Conservation (phyloP, 2,329 filamentous ascomycete genomes). For the Hypoxylon sp. region DNA sequence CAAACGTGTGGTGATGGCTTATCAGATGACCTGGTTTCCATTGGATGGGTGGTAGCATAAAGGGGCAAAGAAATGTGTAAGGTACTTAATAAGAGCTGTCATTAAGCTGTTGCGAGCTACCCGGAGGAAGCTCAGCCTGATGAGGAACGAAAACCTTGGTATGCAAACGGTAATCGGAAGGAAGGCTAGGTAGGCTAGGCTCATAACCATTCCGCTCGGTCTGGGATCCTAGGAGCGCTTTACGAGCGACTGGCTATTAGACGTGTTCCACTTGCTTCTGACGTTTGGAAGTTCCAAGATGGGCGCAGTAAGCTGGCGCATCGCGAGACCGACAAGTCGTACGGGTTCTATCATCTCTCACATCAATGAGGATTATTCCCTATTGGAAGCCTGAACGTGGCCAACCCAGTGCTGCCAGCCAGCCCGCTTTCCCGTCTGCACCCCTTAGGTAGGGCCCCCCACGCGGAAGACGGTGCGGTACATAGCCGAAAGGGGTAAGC, state of each 20-base stretch:
- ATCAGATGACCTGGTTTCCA: slow-evolving; percentile 32
- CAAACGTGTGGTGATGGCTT: slow-evolving; percentile 31
- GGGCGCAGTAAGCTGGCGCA: slow-evolving; percentile 22
- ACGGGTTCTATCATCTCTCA: slow-evolving; percentile 25
- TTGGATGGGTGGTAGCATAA: slow-evolving; percentile 24
- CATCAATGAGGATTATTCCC: slow-evolving; percentile 15
- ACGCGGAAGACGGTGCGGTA: slow-evolving; percentile 35
- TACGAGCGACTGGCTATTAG: slow-evolving; percentile 20
- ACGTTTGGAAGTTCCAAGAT: slow-evolving; percentile 21
- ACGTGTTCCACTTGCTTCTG: slow-evolving; percentile 23
- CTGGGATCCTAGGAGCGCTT: slow-evolving; percentile 12
- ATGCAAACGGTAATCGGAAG: slow-evolving; percentile 12
- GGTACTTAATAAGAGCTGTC: slow-evolving; percentile 23
- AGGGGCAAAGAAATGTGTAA: slow-evolving; percentile 13
- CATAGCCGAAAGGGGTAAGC: slow-evolving; percentile 34
- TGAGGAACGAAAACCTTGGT: background rate
- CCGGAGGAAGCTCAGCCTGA: slow-evolving; percentile 21
- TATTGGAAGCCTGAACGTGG: slow-evolving; percentile 23
- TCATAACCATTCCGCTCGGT: slow-evolving; percentile 13
- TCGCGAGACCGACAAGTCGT: slow-evolving; percentile 24
- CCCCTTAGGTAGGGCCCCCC: slow-evolving; percentile 26
- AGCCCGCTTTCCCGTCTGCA: slow-evolving; percentile 10
- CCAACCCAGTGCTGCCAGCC: background rate
- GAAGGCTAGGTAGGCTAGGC: slow-evolving; percentile 9
- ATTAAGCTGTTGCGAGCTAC: slow-evolving; percentile 22